Percentiles rank a stretch among this genome's conserved stretches.
phyloP scores from a whole-genome alignment of 2,329 filamentous ascomycete species.

The Didymella arachidicola region DNA sequence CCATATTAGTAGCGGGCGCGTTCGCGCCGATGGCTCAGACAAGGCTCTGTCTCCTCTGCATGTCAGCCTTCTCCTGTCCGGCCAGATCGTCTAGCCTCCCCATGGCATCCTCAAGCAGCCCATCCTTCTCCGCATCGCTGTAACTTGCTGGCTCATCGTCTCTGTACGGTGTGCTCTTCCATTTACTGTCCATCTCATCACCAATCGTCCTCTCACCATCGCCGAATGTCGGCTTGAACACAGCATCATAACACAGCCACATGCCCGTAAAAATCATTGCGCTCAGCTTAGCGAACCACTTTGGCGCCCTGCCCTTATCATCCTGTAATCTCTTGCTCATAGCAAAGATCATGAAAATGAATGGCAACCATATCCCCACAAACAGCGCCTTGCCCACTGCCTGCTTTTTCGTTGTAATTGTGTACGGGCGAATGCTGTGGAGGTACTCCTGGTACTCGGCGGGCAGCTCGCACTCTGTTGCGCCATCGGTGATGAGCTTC shows the following conservation, averaged over 20 bases:
- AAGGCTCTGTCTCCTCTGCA: not conserved
- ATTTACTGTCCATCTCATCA: conserved; percentile 24
- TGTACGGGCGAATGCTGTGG: conserved; percentile 72
- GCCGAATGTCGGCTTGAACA: conserved; percentile 75
- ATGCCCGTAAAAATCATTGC: conserved; percentile 63
- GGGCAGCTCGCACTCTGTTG: conserved; percentile 80
- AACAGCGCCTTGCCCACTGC: conserved; percentile 70
- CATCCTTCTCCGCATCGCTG: conserved; percentile 22
- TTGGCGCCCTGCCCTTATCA: conserved; percentile 71
- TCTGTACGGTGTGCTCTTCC: not conserved
- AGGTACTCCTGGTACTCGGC: conserved; percentile 79
- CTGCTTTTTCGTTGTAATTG: conserved; percentile 72
- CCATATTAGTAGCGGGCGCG: too few species aligned
- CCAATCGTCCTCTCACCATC: conserved; percentile 76
- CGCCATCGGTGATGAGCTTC: conserved; percentile 79
- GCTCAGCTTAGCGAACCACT: conserved; percentile 67
- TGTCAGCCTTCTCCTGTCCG: conserved; percentile 2
- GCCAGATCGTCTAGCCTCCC: conserved; percentile 12
- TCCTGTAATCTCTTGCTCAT: conserved; percentile 64
- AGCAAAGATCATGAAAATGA: conserved; percentile 63
- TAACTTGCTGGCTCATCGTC: conserved; percentile 4
- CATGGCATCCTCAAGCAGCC: conserved; percentile 23
- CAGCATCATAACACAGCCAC: conserved; percentile 71
- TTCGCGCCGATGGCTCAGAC: not conserved
- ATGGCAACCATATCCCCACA: conserved; percentile 64